Percentiles rank a stretch among this genome's conserved stretches.
phyloP scores from a whole-genome alignment of 1,284 basidiomycete species.

The Apiotrichum sp. region DNA sequence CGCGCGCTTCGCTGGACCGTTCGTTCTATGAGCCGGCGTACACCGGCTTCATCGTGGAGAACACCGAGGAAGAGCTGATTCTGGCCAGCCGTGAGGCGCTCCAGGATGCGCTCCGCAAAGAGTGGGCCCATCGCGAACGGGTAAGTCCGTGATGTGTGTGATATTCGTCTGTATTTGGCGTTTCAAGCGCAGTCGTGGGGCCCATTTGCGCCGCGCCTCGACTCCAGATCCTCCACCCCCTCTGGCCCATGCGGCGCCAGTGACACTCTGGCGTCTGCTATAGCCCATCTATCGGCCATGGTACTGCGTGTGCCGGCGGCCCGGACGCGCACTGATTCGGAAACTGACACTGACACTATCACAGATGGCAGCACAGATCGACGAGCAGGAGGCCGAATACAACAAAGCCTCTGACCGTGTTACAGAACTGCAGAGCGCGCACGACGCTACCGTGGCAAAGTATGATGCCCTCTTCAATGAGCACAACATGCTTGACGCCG shows the following conservation, averaged over 20 bases:
- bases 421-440: conserved; percentile 1
- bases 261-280: too few relatives aligned
- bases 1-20: background rate
- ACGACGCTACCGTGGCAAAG: conserved; percentile 20
- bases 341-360: too few relatives aligned
- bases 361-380: conserved; percentile 12
- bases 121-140: conserved; percentile 34
- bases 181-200: background rate
- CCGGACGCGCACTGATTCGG: conserved; percentile 1
- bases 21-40: conserved; percentile 1
- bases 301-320: background rate
- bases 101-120: conserved; percentile 25
- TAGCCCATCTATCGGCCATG: too few relatives aligned
- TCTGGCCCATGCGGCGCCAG: too few relatives aligned
- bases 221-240: too few relatives aligned
- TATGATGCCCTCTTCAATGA: conserved; percentile 32
- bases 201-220: too few relatives aligned
- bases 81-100: conserved; percentile 27
- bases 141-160: conserved; percentile 18
- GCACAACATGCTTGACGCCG: conserved; percentile 38
- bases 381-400: conserved; percentile 9
- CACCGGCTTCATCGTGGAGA: conserved; percentile 21
- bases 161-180: background rate
- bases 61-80: conserved; percentile 31
- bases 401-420: background rate